Base-by-base conservation (phyloP, 106 monocot species). In the Triglochin maritima region DNA sequence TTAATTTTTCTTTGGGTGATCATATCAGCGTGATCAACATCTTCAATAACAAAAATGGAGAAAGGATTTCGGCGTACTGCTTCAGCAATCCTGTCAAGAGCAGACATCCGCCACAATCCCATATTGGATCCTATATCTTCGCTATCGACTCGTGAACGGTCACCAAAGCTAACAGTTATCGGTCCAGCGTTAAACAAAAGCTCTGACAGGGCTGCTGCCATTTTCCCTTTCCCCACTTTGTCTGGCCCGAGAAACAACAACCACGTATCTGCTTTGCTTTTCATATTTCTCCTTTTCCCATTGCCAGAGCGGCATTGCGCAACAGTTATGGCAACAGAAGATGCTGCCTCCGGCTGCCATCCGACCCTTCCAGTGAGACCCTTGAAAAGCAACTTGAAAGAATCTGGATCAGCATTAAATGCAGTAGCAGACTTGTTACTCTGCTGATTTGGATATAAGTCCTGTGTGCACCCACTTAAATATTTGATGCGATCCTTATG, bases 321-420 rank as follows among this genome's bases (percentile, higher is more conserved):
- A 44, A 96, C 83, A 0, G 75, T 80, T 3, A 79, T 71, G 7
- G 90, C 81, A 5, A 88, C 76, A 0, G 90, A 69, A 4, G 95
- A 81, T 3, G 90, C 95, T 0, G 90, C 90, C 49, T 96, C 87
- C 4, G 70, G 58, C 69, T 96, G 95, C 95, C 90, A 90, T 6
- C 70, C 48, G 16, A 96, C 85, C 69, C 83, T 96, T 68, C 87
- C 95, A 1, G 65, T 60, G 9, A 96, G 74, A 3, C 85, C 87
- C 14, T 83, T 85, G 64, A 83, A 72, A 11, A 96, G 77, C 60
- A 76, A 79, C 69, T 90, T 90, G 75, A 90, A 81, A 4, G 90
- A 87, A 10, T 88, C 80, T 0, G 72, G 49, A 29, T 88, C 95
- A 8, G 71, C 61, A 47, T 46, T 60, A 44, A 6, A 9, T 1